phyloP scores from a whole-genome alignment of 306 rosid species.

The Boehmeria nivea region DNA sequence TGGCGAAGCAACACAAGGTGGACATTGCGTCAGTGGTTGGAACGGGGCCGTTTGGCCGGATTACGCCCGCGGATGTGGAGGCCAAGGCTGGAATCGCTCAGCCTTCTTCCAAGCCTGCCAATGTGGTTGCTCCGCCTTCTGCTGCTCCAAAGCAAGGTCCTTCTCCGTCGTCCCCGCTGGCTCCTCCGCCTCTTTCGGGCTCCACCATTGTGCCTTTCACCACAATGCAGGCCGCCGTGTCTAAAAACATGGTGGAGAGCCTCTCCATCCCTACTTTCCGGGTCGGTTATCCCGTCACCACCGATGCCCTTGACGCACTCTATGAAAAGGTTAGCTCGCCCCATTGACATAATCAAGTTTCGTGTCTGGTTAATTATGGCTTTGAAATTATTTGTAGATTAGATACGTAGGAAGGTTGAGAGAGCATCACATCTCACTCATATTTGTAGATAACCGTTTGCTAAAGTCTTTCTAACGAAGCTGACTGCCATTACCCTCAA shows the following conservation, averaged over 20 bases:
- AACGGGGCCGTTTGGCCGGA: constrained; percentile 70
- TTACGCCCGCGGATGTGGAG: constrained; percentile 75
- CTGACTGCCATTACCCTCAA: too few species aligned
- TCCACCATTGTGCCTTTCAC: constrained; percentile 81
- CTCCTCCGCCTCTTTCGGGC: constrained; percentile 51
- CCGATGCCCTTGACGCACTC: constrained; percentile 65
- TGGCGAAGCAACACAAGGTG: constrained; percentile 85
- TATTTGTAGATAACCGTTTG: too few species aligned
- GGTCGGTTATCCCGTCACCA: constrained; percentile 65
- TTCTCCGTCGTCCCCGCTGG: constrained; percentile 24
- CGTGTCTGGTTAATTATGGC: too few species aligned
- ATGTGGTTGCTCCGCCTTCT: constrained; percentile 20
- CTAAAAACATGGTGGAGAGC: constrained; percentile 87
- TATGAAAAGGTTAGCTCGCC: constrained; percentile 49
- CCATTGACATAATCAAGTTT: too few species aligned
- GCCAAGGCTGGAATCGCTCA: constrained; percentile 54
- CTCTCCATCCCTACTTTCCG: constrained; percentile 81
- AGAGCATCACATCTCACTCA: too few species aligned
- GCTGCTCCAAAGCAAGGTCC: constrained; percentile 23
- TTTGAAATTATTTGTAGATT: too few species aligned
- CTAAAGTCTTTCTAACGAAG: too few species aligned
- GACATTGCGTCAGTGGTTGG: constrained; percentile 58
- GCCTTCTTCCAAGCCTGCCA: constrained; percentile 29
- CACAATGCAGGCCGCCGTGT: constrained; percentile 82
- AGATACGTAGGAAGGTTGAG: too few species aligned